These are phyloP conservation scores for Diaporthe sp. DNA, from an alignment of 2,329 filamentous ascomycete species.

Conservation along the genomic window DNA sequence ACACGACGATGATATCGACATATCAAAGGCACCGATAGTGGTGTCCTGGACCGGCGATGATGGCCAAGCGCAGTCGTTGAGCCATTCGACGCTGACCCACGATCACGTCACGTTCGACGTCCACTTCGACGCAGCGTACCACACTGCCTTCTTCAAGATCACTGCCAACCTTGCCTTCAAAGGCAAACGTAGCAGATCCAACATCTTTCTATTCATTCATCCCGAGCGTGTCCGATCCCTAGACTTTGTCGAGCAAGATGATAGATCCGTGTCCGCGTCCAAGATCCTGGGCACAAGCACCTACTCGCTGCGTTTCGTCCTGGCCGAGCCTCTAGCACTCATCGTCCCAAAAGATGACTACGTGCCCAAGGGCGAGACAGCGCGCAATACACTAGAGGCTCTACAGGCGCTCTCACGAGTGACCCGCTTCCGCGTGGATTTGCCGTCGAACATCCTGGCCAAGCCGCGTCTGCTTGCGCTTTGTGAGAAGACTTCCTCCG, in stretches of 20 bases:
- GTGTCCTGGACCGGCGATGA: constrained; percentile 35
- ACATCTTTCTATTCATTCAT: constrained; percentile 32
- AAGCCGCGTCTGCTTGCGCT: constrained; percentile 18
- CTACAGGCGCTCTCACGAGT: constrained; percentile 12
- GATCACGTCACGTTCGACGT: constrained; percentile 34
- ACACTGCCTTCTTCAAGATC: constrained; percentile 36
- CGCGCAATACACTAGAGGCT: constrained; percentile 13
- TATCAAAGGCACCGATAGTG: constrained; percentile 22
- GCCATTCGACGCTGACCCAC: constrained; percentile 20
- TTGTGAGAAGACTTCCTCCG: constrained; percentile 22
- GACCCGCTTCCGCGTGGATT: constrained; percentile 20
- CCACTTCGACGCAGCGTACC: not conserved
- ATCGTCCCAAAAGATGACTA: constrained; percentile 28
- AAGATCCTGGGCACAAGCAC: constrained; percentile 20
- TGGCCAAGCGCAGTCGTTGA: not conserved
- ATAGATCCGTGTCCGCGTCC: not conserved
- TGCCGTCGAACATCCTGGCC: constrained; percentile 23
- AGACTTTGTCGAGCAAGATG: constrained; percentile 20
- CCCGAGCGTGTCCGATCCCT: constrained; percentile 34
- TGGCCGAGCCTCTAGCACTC: constrained; percentile 21
- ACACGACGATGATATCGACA: constrained; percentile 2
- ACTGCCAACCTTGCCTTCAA: constrained; percentile 36
- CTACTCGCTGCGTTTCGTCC: constrained; percentile 20
- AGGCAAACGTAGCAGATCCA: constrained; percentile 36
- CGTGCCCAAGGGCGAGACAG: constrained; percentile 30